These are phyloP conservation scores for Crepidotus sp. DNA, from an alignment of 1,284 basidiomycete genomes.

Conservation along the genomic window DNA sequence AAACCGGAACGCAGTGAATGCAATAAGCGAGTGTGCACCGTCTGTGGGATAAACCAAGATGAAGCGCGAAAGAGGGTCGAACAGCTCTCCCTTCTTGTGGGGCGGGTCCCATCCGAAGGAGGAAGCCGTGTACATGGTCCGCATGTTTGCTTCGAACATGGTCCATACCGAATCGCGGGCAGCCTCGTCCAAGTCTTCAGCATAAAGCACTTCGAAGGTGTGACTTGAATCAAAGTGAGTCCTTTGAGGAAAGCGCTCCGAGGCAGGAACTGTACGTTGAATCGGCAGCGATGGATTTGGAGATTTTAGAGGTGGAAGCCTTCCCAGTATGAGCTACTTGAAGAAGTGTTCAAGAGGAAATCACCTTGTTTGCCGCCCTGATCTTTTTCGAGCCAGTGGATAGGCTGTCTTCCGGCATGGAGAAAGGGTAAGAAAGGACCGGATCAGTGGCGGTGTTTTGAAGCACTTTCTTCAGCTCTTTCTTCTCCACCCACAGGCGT, in stretches of 20 bases:
- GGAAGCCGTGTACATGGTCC: constrained; percentile 31
- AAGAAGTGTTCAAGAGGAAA: not conserved
- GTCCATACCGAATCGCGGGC: constrained; percentile 42
- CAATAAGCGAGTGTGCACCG: constrained; percentile 27
- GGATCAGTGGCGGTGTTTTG: no score
- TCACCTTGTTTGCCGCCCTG: constrained; percentile 21
- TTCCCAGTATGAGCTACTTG: constrained; percentile 8
- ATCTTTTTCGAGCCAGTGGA: constrained; percentile 18
- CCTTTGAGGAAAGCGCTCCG: constrained; percentile 1
- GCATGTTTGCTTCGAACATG: constrained; percentile 41
- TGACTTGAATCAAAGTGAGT: constrained; percentile 24
- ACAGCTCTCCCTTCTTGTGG: constrained; percentile 51
- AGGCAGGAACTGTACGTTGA: constrained; percentile 6
- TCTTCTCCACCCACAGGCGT: not conserved
- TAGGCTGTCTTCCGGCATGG: constrained; percentile 3
- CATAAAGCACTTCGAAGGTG: constrained; percentile 25
- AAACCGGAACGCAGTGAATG: constrained; percentile 63
- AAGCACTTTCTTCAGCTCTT: not conserved
- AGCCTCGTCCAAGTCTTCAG: constrained; percentile 31
- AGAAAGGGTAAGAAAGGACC: no score
- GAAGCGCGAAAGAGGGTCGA: constrained; percentile 50
- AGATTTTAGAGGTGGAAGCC: constrained; percentile 12
- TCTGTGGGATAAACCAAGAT: constrained; percentile 33
- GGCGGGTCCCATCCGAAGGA: constrained; percentile 61
- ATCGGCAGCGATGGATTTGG: constrained; percentile 4